Conservation (phyloP, 768 basidiomycete genomes). For the Paxillus ammoniavirescens region DNA sequence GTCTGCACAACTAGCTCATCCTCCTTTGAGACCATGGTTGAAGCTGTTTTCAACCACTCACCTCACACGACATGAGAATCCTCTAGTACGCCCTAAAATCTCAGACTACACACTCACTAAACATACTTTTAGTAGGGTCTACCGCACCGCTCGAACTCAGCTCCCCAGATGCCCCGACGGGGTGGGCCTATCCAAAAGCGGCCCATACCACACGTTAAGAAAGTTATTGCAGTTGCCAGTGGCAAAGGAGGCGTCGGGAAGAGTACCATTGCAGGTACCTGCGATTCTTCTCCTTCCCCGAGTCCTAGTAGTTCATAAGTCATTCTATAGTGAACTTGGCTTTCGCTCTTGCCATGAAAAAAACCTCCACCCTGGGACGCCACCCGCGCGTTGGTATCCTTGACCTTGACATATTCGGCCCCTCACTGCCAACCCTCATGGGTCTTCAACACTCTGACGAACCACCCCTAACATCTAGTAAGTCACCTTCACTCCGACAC, state of each 20-base stretch:
- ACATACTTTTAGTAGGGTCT: slow-evolving; percentile 32
- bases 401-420: slow-evolving; percentile 95
- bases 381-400: slow-evolving; percentile 78
- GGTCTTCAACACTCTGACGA: slow-evolving; percentile 78
- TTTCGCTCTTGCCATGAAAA: slow-evolving; percentile 59
- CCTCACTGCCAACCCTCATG: slow-evolving; percentile 91
- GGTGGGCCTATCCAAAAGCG: slow-evolving; percentile 53
- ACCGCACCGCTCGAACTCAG: slow-evolving; percentile 30
- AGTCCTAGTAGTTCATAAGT: slow-evolving; percentile 9
- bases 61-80: slow-evolving; percentile 47
- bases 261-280: slow-evolving; percentile 84
- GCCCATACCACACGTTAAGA: slow-evolving; percentile 69
- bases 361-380: slow-evolving; percentile 28
- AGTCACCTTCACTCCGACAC: slow-evolving; percentile 16
- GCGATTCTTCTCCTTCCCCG: neutral
- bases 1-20: neutral
- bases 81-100: slow-evolving; percentile 40
- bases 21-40: neutral
- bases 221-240: slow-evolving; percentile 81
- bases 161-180: slow-evolving; percentile 62
- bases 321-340: slow-evolving; percentile 64
- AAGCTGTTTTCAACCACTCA: slow-evolving; percentile 19
- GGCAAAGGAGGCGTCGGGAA: slow-evolving; percentile 98
- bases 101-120: slow-evolving; percentile 1
- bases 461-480: slow-evolving; percentile 72